Conservation (phyloP, 768 basidiomycete genomes). For the Mycena alexandri region DNA sequence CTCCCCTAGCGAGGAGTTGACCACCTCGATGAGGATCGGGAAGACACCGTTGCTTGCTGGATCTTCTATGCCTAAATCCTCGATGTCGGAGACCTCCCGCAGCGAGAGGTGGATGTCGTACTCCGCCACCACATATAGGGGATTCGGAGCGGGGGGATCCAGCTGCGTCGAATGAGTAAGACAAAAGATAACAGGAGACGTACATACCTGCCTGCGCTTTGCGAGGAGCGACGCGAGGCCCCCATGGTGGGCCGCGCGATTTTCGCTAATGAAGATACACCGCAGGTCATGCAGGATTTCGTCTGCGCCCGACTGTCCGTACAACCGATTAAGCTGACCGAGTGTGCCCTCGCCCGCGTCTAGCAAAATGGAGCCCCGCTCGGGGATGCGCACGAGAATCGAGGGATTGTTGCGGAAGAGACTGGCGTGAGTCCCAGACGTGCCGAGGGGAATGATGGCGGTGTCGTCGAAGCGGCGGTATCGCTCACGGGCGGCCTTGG, state of each 20-base stretch:
- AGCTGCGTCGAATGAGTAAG: constrained; percentile 58
- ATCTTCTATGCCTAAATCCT: constrained; percentile 73
- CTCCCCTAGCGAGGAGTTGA: background rate
- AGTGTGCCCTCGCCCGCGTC: constrained; percentile 94
- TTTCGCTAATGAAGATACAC: constrained; percentile 88
- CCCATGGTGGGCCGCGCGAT: constrained; percentile 92
- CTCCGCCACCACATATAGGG: constrained; percentile 81
- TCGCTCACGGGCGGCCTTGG: background rate
- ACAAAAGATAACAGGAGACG: background rate
- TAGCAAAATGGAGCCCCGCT: constrained; percentile 77
- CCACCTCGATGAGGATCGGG: constrained; percentile 45
- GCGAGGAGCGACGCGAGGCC: constrained; percentile 81
- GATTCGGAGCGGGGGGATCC: constrained; percentile 66
- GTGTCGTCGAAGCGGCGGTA: background rate
- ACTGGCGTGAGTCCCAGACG: constrained; percentile 2
- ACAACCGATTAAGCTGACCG: constrained; percentile 86
- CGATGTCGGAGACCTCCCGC: constrained; percentile 77
- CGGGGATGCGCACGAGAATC: constrained; percentile 81
- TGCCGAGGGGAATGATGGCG: constrained; percentile 20
- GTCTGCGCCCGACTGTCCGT: constrained; percentile 71
- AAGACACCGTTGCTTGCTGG: constrained; percentile 63
- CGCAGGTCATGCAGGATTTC: constrained; percentile 73
- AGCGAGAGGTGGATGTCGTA: constrained; percentile 71
- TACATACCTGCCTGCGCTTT: constrained; percentile 72
- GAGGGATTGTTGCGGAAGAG: constrained; percentile 56